Evolutionary conservation across 2,329 filamentous ascomycete species (phyloP), one percentile per base, ranked within the genome.

Genomic region (Graphilbum ipis-grandicollis): DNA sequence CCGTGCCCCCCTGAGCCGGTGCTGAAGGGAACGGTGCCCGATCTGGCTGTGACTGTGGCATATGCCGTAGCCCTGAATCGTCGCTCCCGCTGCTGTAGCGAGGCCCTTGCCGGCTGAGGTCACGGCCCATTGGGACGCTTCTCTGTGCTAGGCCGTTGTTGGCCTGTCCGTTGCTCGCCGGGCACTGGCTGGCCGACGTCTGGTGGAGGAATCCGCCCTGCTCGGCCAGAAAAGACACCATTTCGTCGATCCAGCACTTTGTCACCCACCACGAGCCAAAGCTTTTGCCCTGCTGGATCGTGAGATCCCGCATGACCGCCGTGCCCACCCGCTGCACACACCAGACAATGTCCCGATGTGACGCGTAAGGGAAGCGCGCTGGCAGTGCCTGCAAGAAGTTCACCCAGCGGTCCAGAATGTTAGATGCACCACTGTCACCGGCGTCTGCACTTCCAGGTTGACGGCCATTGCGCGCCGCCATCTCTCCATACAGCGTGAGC

Each of bases 261-360:
- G 85, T 85, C 40, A 94, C 81, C 82, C 82, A 90, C 84, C 84
- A 92, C 6, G 80, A 77, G n/a, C 81, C 79, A 50, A 88, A 92
- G 50, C 79, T 86, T 50, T 77, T 74, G 15, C 79, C 80, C 44
- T 80, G 76, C 30, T 73, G 67, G 35, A 90, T 75, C 1, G 82
- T 90, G 39, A 92, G 69, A 48, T 92, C 84, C 38, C 83, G 69
- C 61, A 90, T 73, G 15, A 82, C 77, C 17, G 79, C 75, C 8
- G 79, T 83, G 12, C 81, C 78, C 18, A 90, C 63, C 19, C 75
- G 68, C 47, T 83, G 77, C 30, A 88, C 75, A 44, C 76, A 83
- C 56, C 77, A 78, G 9, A 90, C 71, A 39, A 92, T 69, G 30
- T 81, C 78, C 2, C 76, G 65, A 26, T 80, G 71, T 1, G 72